Evolutionary conservation across 176 grass and related monocot species (phyloP).

Genomic region (Oryza coarctata): DNA sequence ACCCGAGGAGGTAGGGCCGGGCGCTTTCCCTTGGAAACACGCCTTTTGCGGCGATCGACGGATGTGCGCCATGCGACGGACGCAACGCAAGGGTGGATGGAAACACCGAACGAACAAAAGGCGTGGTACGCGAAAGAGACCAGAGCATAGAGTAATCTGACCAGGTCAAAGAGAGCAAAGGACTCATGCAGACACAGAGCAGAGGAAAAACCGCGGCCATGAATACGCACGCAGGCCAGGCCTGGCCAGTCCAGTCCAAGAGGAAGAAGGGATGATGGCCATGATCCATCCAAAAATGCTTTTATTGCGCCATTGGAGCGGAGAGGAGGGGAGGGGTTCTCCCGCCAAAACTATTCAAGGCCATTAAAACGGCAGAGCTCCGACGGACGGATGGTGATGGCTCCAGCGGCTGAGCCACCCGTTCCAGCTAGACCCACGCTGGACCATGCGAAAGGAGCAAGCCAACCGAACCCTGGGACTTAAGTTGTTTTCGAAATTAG

Average conservation of each 20-base stretch:
- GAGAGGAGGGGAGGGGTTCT: neutral
- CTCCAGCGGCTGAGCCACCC: neutral
- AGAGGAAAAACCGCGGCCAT: neutral
- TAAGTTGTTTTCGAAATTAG: too few relatives aligned
- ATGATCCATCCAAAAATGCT: neutral
- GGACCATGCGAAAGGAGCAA: neutral
- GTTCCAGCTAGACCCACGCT: constrained; percentile 20
- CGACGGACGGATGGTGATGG: neutral
- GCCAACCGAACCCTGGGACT: neutral
- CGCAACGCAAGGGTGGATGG: neutral
- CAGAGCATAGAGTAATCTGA: constrained; percentile 8
- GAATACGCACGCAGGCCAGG: neutral
- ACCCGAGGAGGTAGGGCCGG: constrained; percentile 27
- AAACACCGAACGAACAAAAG: neutral
- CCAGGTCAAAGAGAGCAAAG: neutral
- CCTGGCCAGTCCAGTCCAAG: neutral
- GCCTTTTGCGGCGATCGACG: constrained; percentile 42
- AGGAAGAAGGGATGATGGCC: neutral
- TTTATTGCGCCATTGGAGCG: neutral
- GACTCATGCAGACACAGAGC: neutral
- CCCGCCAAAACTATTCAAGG: neutral
- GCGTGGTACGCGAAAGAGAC: neutral
- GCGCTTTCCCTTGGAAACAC: constrained; percentile 55
- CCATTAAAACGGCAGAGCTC: neutral
- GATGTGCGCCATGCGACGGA: neutral